Conservation (phyloP, 768 basidiomycete genomes). For the Crepidotus variabilis region DNA sequence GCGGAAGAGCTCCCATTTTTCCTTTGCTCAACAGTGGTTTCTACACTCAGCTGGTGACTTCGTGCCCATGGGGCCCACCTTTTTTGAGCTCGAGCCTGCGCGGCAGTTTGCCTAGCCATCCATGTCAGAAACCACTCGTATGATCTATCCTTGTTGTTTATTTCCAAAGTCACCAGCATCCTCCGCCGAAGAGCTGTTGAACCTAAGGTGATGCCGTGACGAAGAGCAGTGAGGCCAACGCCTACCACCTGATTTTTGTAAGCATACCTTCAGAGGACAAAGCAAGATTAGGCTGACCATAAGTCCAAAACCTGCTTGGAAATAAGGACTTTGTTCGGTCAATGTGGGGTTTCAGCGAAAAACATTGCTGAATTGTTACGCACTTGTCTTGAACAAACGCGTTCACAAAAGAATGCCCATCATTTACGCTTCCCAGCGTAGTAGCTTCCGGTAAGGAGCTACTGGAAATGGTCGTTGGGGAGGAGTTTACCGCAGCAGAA, state of each 20-base stretch:
- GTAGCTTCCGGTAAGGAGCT: conserved; percentile 8
- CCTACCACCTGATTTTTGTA: conserved; percentile 72
- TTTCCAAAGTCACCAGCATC: conserved; percentile 92
- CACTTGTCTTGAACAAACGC: conserved; percentile 63
- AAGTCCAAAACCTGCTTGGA: conserved; percentile 96
- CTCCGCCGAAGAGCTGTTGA: conserved; percentile 79
- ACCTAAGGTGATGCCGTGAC: conserved; percentile 65
- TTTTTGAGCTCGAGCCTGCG: conserved; percentile 14
- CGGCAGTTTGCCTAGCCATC: conserved; percentile 73
- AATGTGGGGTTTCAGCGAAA: conserved; percentile 14
- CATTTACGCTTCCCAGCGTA: conserved; percentile 9
- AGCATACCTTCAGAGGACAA: conserved; percentile 3
- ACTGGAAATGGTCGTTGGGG: too few species aligned
- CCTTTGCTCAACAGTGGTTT: conserved; percentile 84
- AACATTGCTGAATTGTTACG: conserved; percentile 23
- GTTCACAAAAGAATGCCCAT: conserved; percentile 28
- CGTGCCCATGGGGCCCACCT: conserved; percentile 49
- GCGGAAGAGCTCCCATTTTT: conserved; percentile 91
- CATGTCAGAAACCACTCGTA: conserved; percentile 98
- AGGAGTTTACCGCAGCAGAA: not conserved
- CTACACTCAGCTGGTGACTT: conserved; percentile 92
- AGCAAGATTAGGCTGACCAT: conserved; percentile 56
- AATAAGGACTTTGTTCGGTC: conserved; percentile 79
- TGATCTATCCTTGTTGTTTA: conserved; percentile 90
- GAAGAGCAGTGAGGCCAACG: conserved; percentile 73